A percentile compares a stretch with the other conserved stretches of the same genome.
phyloP scores from a whole-genome alignment of 78 protist species.

The Cavenderia fasciculata region DNA sequence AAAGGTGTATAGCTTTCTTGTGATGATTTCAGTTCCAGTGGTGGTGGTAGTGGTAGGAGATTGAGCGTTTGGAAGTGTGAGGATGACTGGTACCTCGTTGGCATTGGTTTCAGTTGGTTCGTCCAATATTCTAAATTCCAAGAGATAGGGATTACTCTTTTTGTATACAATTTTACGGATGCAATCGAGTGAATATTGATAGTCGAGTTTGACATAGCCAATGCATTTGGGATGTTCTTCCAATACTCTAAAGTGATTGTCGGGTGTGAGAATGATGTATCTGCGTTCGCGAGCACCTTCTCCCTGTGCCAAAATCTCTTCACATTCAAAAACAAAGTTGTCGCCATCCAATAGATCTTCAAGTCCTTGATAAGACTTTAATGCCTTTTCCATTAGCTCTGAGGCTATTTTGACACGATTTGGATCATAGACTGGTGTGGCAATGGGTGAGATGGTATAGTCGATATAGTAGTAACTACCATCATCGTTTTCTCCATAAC shows the following conservation, averaged over 20 bases:
- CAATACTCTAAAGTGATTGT: conserved; percentile 5
- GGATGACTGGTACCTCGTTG: neutral
- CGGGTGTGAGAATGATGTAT: conserved; percentile 8
- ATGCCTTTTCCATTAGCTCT: conserved; percentile 7
- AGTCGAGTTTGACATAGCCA: conserved; percentile 61
- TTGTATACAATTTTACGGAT: conserved; percentile 9
- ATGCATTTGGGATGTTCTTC: conserved; percentile 28
- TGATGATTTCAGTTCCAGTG: neutral
- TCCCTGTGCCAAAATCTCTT: neutral
- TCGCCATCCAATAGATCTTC: conserved; percentile 35
- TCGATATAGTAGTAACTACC: conserved; percentile 12
- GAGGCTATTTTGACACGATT: neutral
- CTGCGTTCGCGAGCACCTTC: neutral
- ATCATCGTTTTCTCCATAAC: conserved; percentile 19
- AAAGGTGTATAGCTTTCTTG: conserved; percentile 1
- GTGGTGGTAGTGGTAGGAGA: neutral
- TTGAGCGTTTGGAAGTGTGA: neutral
- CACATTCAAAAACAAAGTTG: conserved; percentile 31
- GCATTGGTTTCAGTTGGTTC: neutral
- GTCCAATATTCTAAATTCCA: neutral
- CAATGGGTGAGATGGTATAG: neutral
- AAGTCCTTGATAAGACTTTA: conserved; percentile 27
- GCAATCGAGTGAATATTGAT: neutral
- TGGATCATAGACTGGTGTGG: conserved; percentile 11
- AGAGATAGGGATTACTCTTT: conserved; percentile 3